These are phyloP conservation scores for Sechiopsis laciniata DNA, from an alignment of 306 rosid genomes.

Conservation along the genomic window DNA sequence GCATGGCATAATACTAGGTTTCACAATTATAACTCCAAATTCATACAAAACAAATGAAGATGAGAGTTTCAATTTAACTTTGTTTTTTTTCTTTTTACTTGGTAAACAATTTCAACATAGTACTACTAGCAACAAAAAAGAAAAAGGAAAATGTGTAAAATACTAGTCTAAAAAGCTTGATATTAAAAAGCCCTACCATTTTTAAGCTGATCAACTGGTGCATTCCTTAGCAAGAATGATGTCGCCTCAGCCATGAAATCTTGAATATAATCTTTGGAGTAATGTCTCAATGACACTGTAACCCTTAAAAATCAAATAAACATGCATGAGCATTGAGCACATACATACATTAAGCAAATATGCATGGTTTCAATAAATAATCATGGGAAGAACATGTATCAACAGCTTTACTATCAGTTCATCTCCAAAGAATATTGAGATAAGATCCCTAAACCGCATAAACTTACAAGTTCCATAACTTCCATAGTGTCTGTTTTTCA, in stretches of 20 bases:
- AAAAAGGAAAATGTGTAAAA: conserved; percentile 3
- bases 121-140: not conserved
- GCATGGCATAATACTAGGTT: no score
- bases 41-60: not conserved
- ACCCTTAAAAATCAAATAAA: conserved; percentile 42
- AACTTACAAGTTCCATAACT: not conserved
- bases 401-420: not conserved
- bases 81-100: not conserved
- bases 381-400: not conserved
- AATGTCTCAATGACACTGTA: conserved; percentile 62
- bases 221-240: conserved; percentile 72
- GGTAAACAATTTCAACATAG: not conserved
- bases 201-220: conserved; percentile 61
- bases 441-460: not conserved
- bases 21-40: no score
- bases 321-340: conserved; percentile 4
- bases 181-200: conserved; percentile 46
- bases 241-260: conserved; percentile 76
- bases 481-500: not conserved
- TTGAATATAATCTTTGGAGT: conserved; percentile 68
- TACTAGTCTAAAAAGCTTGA: not conserved
- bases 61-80: not conserved
- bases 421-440: not conserved
- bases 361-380: not conserved
- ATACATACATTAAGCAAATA: not conserved